Evolutionary conservation across 148 eudicot genomes (phyloP).

Genomic region (Dysphania ambrosioides): DNA sequence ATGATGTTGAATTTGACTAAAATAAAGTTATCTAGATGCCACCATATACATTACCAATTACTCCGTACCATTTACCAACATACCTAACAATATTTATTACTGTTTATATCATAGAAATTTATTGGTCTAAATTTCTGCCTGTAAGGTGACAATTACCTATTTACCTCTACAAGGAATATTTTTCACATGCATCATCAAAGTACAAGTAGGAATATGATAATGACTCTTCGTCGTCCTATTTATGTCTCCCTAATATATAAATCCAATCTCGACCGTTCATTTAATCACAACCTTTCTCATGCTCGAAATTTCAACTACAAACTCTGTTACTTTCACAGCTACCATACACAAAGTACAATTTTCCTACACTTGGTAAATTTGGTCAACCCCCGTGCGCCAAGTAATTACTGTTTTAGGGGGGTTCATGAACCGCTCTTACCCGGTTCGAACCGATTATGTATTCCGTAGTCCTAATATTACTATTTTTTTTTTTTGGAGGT

Average conservation of each 20-base stretch:
- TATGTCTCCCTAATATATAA: not conserved
- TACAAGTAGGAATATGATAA: conserved; percentile 6
- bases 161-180: not conserved
- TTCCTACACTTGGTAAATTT: not conserved
- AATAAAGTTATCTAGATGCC: conserved; percentile 13
- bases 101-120: conserved; percentile 6
- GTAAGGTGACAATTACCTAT: not conserved
- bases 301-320: not conserved
- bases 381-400: not conserved
- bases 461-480: not conserved
- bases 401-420: not conserved
- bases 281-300: not conserved
- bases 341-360: not conserved
- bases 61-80: not conserved
- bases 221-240: conserved; percentile 8
- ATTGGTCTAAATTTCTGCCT: not conserved
- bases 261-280: conserved; percentile 7
- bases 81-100: not conserved
- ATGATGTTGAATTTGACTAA: conserved; percentile 18
- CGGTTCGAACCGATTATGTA: not conserved
- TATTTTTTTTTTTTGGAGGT: too few relatives aligned
- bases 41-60: conserved; percentile 7
- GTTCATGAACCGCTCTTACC: not conserved
- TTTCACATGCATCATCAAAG: not conserved
- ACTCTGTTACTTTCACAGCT: not conserved